phyloP scores from a whole-genome alignment of 164 flowering plant genomes.

The Stephania japonica region DNA sequence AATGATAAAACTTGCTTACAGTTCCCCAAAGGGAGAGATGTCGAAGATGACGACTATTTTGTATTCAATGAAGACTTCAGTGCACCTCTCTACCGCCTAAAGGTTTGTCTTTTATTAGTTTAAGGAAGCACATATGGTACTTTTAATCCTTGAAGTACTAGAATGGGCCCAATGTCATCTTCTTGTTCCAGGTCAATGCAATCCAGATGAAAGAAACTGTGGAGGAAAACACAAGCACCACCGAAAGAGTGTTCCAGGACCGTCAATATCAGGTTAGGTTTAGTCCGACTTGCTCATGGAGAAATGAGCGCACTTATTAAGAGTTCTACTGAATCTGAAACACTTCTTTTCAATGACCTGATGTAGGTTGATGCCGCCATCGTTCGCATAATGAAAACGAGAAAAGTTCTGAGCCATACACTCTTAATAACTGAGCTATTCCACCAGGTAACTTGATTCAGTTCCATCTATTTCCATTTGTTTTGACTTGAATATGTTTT shows the following conservation, averaged over 20 bases:
- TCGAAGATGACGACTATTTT: slow-evolving; percentile 73
- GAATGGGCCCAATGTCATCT: slow-evolving; percentile 1
- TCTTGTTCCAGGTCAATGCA: slow-evolving; percentile 74
- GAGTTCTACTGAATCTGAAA: background rate
- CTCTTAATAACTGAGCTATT: slow-evolving; percentile 96
- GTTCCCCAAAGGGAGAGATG: slow-evolving; percentile 85
- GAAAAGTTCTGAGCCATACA: slow-evolving; percentile 96
- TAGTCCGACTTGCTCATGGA: background rate
- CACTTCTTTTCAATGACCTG: background rate
- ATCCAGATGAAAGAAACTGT: slow-evolving; percentile 99
- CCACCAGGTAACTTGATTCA: slow-evolving; percentile 66
- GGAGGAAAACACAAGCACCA: slow-evolving; percentile 94
- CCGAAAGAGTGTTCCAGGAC: slow-evolving; percentile 95
- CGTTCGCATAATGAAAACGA: slow-evolving; percentile 98
- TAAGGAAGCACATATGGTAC: background rate
- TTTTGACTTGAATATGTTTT: background rate
- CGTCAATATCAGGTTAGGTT: slow-evolving; percentile 99
- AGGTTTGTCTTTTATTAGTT: slow-evolving; percentile 33
- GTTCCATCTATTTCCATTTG: background rate
- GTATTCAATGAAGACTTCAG: slow-evolving; percentile 73
- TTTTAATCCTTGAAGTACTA: slow-evolving; percentile 4
- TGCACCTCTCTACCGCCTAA: slow-evolving; percentile 82
- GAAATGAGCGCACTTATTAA: background rate
- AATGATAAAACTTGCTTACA: slow-evolving; percentile 18
- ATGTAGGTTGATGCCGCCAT: slow-evolving; percentile 97